Base-by-base conservation (phyloP, 805 yeast genomes). In the Candida verbasci region DNA sequence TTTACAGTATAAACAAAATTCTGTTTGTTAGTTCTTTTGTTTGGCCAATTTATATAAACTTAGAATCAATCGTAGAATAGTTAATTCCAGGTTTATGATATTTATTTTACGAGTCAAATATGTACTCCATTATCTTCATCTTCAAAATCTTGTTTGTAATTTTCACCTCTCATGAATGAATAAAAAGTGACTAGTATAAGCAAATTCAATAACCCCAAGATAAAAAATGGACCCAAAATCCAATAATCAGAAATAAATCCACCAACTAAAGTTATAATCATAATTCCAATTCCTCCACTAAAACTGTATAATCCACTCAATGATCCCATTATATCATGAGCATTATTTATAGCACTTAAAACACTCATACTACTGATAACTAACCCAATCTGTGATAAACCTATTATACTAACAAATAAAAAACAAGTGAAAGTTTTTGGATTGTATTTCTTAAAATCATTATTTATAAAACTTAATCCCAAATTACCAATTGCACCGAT, bases 251-350 rank as follows among this genome's bases (percentile, higher is more conserved):
- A 74, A 44, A 76, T 60, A 11, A 58, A 48, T 3, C 88, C 88
- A 5, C 88, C 89, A 8, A 79, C 24, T 47, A 74, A 76, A 24
- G 80, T 72, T 20, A 81, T 58, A 1, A 78, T 35, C 39, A 82
- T 57, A 18, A 82, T 79, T 2, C 91, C 91, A 6, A 78, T 34
- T 1, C 86, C 86, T 12, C 87, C 88, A 44, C 72, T 62, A 37
- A 82, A 69, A n/a, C 82, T 72, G 51, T 78, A 80, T 9, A 80
- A 74, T 6, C 91, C 91, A 34, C 82, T 72, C 27, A 82, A 70
- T 2, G 83, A 67, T n/a, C 88, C 88, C 33, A 75, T 72, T 22
- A 75, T 47, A 29, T 52, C 55, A 25, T 46, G 45, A 9, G 45
- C 51, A 17, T 45, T 34, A 1, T 50, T 47, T 4, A 61, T 52